A percentile compares a stretch with the other conserved stretches of the same genome.
phyloP scores from a whole-genome alignment of 768 basidiomycete species.

The Mycena haematopus region DNA sequence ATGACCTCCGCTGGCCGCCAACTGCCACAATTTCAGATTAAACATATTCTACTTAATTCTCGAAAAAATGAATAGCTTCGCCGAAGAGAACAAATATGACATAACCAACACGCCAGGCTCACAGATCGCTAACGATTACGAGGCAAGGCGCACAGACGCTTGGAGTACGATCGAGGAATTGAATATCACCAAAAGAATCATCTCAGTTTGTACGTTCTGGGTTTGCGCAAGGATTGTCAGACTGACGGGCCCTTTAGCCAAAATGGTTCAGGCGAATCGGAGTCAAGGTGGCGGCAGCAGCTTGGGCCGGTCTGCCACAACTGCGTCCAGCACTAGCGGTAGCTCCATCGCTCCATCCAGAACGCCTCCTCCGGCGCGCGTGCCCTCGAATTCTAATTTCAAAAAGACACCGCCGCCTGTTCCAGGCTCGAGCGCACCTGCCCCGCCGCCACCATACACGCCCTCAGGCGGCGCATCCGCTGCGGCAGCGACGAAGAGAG shows the following conservation, averaged over 20 bases:
- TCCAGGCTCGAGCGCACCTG: constrained; percentile 41
- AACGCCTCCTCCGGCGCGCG: constrained; percentile 48
- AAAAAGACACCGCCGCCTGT: constrained; percentile 63
- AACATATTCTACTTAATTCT: constrained; percentile 94
- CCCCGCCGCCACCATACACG: constrained; percentile 57
- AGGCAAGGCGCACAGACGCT: constrained; percentile 83
- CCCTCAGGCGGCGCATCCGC: constrained; percentile 43
- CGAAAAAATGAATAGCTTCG: constrained; percentile 91
- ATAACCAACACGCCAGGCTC: constrained; percentile 66
- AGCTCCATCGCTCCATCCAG: constrained; percentile 46
- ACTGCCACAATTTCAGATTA: constrained; percentile 54
- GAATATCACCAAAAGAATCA: constrained; percentile 80
- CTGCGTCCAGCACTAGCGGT: constrained; percentile 44
- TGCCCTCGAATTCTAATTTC: constrained; percentile 41
- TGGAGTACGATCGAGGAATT: constrained; percentile 80
- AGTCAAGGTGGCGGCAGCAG: constrained; percentile 32
- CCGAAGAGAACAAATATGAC: constrained; percentile 79
- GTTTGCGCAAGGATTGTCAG: background rate
- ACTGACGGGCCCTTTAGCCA: constrained; percentile 51
- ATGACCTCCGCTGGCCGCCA: background rate
- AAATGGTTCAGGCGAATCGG: constrained; percentile 67
- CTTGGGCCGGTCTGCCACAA: constrained; percentile 42
- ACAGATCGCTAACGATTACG: constrained; percentile 80
- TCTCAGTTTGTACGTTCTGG: constrained; percentile 77
- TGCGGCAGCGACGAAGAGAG: constrained; percentile 62